Evolutionary conservation across 169 alveolate species (phyloP), one percentile per base, ranked within the genome.

Genomic region (Plasmodium sp.): DNA sequence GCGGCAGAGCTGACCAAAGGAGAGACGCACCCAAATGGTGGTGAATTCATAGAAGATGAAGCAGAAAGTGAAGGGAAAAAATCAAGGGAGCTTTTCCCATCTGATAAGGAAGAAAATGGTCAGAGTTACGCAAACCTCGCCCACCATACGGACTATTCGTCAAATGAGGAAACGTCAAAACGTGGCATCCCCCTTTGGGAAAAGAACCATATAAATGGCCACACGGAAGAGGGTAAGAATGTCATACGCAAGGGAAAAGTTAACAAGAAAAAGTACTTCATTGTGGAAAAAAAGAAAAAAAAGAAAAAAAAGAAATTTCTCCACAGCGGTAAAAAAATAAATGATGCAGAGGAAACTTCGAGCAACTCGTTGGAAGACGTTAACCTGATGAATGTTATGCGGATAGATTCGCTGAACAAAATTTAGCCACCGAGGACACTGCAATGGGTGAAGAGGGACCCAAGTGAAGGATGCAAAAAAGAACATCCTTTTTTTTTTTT

Each of bases 371-470:
- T 62, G 48, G 94, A 90, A 62, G 83, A 80, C 51, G 67, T 81
- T n/a, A 80, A 80, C 51, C 18, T 67, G 62, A 80, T 90, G 81
- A 90, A 90, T 90, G 62, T 90, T 62, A 90, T 90, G 94, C 56
- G 83, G 27, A 9, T 90, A 12, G 94, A 90, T 90, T 90, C 94
- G 45, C 41, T 90, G 18, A 79, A 90, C 51, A 54, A 80, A 80
- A 79, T 80, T 41, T 90, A 27, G 45, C 9, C 36, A n/a, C 22
- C 10, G 45, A 16, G 56, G 22, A 10, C 36, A n/a, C 22, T 6
- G 45, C 5, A 34, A 75, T 12, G 18, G 54, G 81, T 39, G 45
- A 5, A 39, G 22, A 72, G 45, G 83, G 27, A 41, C 39, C 10
- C 2, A 41, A 67, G 6, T 22, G 77, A 67, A 58, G 67, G 9